Base-by-base conservation (phyloP, 2,329 filamentous ascomycete species). In the Corniculantispora saksenae region DNA sequence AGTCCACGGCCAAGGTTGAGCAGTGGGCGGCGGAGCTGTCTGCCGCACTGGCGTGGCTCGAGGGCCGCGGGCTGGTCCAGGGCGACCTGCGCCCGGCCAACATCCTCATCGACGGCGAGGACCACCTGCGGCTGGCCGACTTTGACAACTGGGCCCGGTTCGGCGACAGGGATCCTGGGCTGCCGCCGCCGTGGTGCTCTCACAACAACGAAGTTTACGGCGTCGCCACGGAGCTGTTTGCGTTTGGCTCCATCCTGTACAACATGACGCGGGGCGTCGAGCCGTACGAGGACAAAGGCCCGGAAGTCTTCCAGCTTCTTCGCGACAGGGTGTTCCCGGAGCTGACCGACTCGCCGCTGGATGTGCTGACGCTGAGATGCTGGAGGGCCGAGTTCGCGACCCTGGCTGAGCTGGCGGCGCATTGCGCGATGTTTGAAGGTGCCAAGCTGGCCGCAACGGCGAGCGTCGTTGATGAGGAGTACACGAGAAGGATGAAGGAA, bases 11-110 rank as follows among this genome's bases (percentile, higher is more conserved):
- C 19, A 63, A 56, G 40, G 35, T 48, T 38, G 51, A 15, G 51
- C 70, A 51, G 43, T 66, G 65, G 66, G 65, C 65, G 15, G 53
- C 58, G 35, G 61, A 67, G 29, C 12, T 68, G 38, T 55, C 27
- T 48, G 27, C 57, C 56, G 45, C 60, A 9, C 50, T 63, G 8
- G 66, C 66, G n/a, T 69, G 66, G 61, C 62, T 48, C 1, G 60
- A 63, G 19, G 35, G 38, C 19, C 13, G 55, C 9, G 51, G 40
- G 7, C 15, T 63, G 13, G 60, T 63, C 38, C 51, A 63, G 51
- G 60, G 60, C 8, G 60, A 63, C 21, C 40, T 63, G 7, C 51
- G 60, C 38, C 60, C 51, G n/a, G 3, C 60, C 17, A 63, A 56
- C 21, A 40, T 63, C 27, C 60, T 63, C 40, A 38, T 56, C 17